phyloP scores from a whole-genome alignment of 305 asterid genomes.

The Rubia balearica region DNA sequence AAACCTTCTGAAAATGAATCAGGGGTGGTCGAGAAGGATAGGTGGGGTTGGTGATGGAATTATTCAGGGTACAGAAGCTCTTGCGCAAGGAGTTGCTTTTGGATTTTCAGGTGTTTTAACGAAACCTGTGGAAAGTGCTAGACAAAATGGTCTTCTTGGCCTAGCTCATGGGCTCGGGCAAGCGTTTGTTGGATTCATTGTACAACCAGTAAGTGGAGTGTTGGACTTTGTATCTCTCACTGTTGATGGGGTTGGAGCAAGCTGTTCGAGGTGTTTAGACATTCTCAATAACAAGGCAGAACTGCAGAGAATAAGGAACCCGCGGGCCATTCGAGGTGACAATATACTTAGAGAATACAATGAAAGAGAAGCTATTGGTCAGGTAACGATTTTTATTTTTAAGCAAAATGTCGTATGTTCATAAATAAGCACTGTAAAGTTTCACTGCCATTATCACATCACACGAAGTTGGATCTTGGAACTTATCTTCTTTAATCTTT shows the following conservation, averaged over 20 bases:
- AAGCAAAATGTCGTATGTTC: background rate
- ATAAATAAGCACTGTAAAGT: background rate
- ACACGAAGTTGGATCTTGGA: background rate
- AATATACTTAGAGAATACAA: conserved; percentile 70
- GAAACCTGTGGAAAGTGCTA: conserved; percentile 91
- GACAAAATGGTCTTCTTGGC: conserved; percentile 93
- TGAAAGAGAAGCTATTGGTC: conserved; percentile 89
- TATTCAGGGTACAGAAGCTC: conserved; percentile 97
- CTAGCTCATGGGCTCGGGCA: conserved; percentile 98
- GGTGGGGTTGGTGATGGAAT: conserved; percentile 98
- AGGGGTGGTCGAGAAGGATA: conserved; percentile 94
- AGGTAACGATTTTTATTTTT: conserved; percentile 35
- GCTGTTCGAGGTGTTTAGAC: conserved; percentile 95
- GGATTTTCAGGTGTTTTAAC: conserved; percentile 93
- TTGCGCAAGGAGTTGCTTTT: conserved; percentile 97
- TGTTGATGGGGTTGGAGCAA: conserved; percentile 95
- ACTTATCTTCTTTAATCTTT: background rate
- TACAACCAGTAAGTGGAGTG: conserved; percentile 97
- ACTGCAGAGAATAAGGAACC: conserved; percentile 72
- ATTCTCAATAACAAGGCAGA: conserved; percentile 63
- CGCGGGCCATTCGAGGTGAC: conserved; percentile 88
- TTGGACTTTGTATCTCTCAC: conserved; percentile 92
- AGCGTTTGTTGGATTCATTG: conserved; percentile 81
- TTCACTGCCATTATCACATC: background rate
- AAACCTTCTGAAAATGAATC: conserved; percentile 14